These are phyloP conservation scores for Westerdykella aurantiaca DNA, from an alignment of 2,329 filamentous ascomycete species.

Conservation along the genomic window DNA sequence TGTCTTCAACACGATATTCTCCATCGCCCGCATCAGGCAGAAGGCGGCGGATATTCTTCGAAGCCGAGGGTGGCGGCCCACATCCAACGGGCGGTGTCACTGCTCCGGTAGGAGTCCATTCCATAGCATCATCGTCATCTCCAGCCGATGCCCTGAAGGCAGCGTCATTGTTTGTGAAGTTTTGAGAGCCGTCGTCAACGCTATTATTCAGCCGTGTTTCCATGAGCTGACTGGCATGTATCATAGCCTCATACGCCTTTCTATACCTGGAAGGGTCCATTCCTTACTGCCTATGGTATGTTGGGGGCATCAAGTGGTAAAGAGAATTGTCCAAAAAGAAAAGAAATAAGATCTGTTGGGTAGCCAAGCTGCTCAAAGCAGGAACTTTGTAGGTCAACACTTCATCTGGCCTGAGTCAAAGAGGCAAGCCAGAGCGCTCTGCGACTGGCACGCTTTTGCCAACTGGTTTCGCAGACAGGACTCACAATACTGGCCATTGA, in stretches of 20 bases:
- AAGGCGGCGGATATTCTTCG: slow-evolving; percentile 28
- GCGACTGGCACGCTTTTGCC: no score
- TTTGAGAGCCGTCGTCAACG: slow-evolving; percentile 3
- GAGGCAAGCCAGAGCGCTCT: no score
- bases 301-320: no score
- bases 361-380: no score
- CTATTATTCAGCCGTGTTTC: slow-evolving; percentile 23
- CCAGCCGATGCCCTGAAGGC: background rate
- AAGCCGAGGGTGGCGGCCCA: slow-evolving; percentile 24
- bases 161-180: slow-evolving; percentile 1
- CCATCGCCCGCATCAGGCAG: slow-evolving; percentile 23
- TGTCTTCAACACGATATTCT: slow-evolving; percentile 16
- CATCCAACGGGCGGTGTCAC: slow-evolving; percentile 25
- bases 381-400: no score
- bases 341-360: no score
- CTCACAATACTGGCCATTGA: no score
- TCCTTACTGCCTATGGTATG: background rate
- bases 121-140: slow-evolving; percentile 35
- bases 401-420: no score
- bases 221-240: slow-evolving; percentile 31
- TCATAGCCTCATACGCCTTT: slow-evolving; percentile 35
- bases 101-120: slow-evolving; percentile 33
- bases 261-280: slow-evolving; percentile 36
- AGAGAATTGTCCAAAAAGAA: no score
- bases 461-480: no score